A percentile compares a stretch with the other conserved stretches of the same genome.
Conservation (phyloP, 352 stramenopile genomes). For the Pythium scleroteichum region DNA sequence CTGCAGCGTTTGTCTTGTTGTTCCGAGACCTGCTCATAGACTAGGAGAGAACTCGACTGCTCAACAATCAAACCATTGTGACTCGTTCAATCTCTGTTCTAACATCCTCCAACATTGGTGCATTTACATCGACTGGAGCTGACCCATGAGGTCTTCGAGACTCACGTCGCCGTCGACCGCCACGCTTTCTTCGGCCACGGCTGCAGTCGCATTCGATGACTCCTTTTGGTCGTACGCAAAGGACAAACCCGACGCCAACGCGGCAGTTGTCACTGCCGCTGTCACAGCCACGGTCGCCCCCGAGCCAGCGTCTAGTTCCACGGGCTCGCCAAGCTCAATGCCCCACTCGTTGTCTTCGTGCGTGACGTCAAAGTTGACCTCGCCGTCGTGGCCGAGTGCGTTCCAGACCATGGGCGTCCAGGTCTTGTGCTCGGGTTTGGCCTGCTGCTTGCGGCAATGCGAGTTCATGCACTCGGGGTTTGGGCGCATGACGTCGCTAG, state of each 20-base stretch:
- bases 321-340: constrained; percentile 64
- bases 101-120: too few species aligned
- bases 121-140: constrained; percentile 71
- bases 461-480: constrained; percentile 85
- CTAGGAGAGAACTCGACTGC: neutral
- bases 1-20: constrained; percentile 41
- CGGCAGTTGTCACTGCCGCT: constrained; percentile 15
- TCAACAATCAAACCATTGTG: constrained; percentile 1
- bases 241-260: constrained; percentile 51
- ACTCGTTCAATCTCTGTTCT: neutral
- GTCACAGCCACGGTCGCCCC: constrained; percentile 10
- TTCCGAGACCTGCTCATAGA: constrained; percentile 39
- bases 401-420: constrained; percentile 81
- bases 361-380: constrained; percentile 46
- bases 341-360: constrained; percentile 89
- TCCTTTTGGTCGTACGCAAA: constrained; percentile 58
- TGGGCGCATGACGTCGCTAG: constrained; percentile 72
- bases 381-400: constrained; percentile 52
- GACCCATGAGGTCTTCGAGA: constrained; percentile 78
- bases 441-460: constrained; percentile 77
- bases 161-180: constrained; percentile 41
- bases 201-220: constrained; percentile 7
- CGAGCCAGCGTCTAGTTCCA: constrained; percentile 18
- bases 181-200: constrained; percentile 26
- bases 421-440: constrained; percentile 34